phyloP scores from a whole-genome alignment of 176 grass and related monocot genomes.

The Calamus simplicifolius region DNA sequence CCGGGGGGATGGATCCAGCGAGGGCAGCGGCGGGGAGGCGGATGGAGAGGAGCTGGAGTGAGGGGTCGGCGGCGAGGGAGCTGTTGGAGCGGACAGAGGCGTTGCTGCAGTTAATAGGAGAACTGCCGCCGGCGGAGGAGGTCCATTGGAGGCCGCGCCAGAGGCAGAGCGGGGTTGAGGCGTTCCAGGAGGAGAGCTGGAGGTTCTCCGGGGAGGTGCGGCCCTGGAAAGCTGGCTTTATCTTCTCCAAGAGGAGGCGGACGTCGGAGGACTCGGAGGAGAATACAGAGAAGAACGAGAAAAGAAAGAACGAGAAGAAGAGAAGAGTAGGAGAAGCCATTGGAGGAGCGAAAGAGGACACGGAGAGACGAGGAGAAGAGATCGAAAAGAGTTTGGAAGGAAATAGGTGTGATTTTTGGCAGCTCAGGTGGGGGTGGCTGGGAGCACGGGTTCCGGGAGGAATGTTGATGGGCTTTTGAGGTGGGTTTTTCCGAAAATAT shows the following conservation, averaged over 20 bases:
- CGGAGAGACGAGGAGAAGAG: too few species aligned
- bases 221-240: constrained; percentile 62
- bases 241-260: constrained; percentile 31
- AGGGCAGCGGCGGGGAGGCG: constrained; percentile 62
- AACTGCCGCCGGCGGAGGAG: neutral
- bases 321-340: neutral
- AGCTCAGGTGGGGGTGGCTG: too few species aligned
- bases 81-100: constrained; percentile 33
- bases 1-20: constrained; percentile 39
- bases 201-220: constrained; percentile 21
- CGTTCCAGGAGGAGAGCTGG: constrained; percentile 66
- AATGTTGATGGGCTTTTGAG: too few species aligned
- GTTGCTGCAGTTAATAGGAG: constrained; percentile 28
- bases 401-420: too few species aligned
- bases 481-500: too few species aligned
- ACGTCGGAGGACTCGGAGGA: constrained; percentile 25
- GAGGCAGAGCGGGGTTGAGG: constrained; percentile 64
- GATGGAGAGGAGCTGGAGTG: constrained; percentile 57
- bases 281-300: neutral
- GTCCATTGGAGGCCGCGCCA: constrained; percentile 75
- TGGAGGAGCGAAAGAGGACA: neutral
- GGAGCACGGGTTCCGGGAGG: too few species aligned
- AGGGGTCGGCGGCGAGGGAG: constrained; percentile 30
- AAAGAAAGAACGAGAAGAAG: neutral
- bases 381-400: too few species aligned